Conservation (phyloP, 805 yeast genomes). For the Pichia insulana region DNA sequence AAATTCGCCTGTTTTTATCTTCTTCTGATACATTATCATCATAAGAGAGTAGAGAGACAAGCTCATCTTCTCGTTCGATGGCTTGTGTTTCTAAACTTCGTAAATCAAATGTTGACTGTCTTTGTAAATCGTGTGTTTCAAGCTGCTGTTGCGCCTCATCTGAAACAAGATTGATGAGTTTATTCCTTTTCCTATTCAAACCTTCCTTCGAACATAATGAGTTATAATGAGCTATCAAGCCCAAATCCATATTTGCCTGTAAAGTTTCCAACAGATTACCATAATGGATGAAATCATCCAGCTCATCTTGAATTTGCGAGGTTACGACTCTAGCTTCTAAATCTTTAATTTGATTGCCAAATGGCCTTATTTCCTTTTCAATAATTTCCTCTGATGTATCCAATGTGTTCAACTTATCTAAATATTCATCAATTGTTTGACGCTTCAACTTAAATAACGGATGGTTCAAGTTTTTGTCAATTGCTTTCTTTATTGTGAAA, state of each 20-base stretch:
- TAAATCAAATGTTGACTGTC: conserved; percentile 1
- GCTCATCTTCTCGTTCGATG: background rate
- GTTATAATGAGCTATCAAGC: conserved; percentile 28
- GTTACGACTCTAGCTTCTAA: conserved; percentile 42
- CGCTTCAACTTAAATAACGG: conserved; percentile 1
- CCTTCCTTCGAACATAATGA: conserved; percentile 64
- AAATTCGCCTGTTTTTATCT: conserved; percentile 67
- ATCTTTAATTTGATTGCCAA: conserved; percentile 30
- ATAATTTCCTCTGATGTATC: conserved; percentile 3
- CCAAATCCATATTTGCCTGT: conserved; percentile 28
- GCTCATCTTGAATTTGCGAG: conserved; percentile 54
- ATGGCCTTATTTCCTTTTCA: conserved; percentile 26
- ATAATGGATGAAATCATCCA: conserved; percentile 47
- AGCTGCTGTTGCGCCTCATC: conserved; percentile 2
- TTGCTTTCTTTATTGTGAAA: conserved; percentile 6
- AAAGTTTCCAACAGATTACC: conserved; percentile 39
- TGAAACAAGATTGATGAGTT: conserved; percentile 35
- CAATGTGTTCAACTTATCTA: background rate
- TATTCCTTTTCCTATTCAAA: conserved; percentile 53
- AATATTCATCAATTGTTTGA: conserved; percentile 4
- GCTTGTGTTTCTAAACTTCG: background rate
- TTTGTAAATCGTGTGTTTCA: conserved; percentile 1
- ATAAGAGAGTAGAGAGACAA: background rate
- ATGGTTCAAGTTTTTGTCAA: conserved; percentile 2
- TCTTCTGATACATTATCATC: conserved; percentile 26